Percentiles rank a stretch among this genome's conserved stretches.
phyloP scores from a whole-genome alignment of 345 rosid genomes.

The Citrus hindsii region DNA sequence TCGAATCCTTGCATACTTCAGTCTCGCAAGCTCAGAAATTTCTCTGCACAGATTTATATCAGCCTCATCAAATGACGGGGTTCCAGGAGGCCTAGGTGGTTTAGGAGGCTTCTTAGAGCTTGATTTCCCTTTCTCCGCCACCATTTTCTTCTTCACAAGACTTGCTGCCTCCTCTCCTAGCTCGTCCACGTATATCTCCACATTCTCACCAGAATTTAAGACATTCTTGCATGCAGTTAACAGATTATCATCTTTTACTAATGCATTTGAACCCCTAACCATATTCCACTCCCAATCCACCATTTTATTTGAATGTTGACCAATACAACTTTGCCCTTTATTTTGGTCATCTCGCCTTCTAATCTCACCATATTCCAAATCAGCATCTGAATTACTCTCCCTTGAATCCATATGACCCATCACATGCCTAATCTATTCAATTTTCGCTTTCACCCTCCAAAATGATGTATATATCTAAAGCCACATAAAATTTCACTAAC shows the following conservation, averaged over 20 bases:
- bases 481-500: background rate
- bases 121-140: conserved; percentile 9
- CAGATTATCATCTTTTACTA: background rate
- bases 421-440: background rate
- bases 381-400: conserved; percentile 8
- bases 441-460: background rate
- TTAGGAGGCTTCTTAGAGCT: conserved; percentile 19
- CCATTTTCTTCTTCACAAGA: background rate
- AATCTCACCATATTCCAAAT: conserved; percentile 29
- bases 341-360: conserved; percentile 7
- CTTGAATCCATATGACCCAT: conserved; percentile 2
- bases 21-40: conserved; percentile 23
- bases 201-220: conserved; percentile 8
- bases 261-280: background rate
- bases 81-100: conserved; percentile 33
- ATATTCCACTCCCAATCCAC: background rate
- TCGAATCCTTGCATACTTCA: conserved; percentile 23
- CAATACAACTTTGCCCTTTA: background rate
- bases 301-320: background rate
- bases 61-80: conserved; percentile 11
- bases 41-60: conserved; percentile 28
- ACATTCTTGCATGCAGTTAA: background rate
- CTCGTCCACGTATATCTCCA: background rate
- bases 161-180: background rate
- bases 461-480: background rate